Base-by-base conservation (phyloP, 1,284 basidiomycete genomes). In the Ustilago nuda region DNA sequence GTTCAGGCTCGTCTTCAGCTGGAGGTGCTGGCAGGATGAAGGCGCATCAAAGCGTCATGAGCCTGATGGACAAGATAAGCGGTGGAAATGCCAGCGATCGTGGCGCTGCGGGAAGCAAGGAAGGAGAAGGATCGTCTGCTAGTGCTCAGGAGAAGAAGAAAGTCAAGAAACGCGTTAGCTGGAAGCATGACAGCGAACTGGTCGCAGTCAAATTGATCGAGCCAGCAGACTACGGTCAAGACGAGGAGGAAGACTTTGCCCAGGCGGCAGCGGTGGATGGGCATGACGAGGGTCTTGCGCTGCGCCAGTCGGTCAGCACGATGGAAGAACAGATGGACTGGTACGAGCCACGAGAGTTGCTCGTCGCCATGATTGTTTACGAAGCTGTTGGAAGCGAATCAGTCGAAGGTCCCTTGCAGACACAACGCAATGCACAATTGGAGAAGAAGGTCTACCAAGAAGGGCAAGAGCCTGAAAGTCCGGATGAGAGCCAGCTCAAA, bases 301-400 rank as follows among this genome's bases (percentile, higher is more conserved):
- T 82, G 50, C 66, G 74, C 15, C 72, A 71, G 17, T 61, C 74
- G 19, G 66, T 76, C n/a, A 68, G 61, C 41, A 76, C 68, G 17
- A 82, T 82, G 80, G 76, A 79, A 45, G 78, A 74, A 41, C 53
- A 65, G 57, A 82, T 73, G 53, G 74, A 77, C 12, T 82, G 78
- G 76, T 74, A 66, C 53, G 57, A 64, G 33, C 76, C 74, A 19
- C 56, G 54, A 12, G 54, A 66, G 39, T 45, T 75, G 19, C 12
- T 41, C 0, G 37, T 66, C n/a, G 4, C 36, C 27, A 33, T 48
- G 13, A 12, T 17, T 27, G 63, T 54, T 4, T 39, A 37, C 4
- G 63, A 37, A 33, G 50, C 61, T 13, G 23, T 60, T 4, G 71
- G 67, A 11, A 68, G 56, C 59, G 75, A 74, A 51, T 74, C 71